A percentile compares a stretch with the other conserved stretches of the same genome.
Conservation (phyloP, 139 green algal species). For the Klebsormidium nitens region DNA sequence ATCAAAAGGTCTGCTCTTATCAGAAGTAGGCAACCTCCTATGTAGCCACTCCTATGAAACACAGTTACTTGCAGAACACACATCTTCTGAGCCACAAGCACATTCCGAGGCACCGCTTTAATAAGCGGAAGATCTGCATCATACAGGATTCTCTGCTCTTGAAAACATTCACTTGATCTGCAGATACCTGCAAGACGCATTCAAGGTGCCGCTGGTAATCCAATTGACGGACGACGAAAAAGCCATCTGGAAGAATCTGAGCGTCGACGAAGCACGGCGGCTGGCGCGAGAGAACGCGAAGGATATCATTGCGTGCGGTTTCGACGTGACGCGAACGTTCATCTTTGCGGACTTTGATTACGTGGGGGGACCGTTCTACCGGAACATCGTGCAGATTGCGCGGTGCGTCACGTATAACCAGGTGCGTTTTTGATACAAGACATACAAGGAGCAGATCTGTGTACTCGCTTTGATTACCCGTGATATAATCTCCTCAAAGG, state of each 20-base stretch:
- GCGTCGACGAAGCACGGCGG: slow-evolving; percentile 69
- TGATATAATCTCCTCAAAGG: too few relatives aligned
- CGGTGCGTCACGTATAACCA: slow-evolving; percentile 90
- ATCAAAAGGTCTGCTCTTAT: too few relatives aligned
- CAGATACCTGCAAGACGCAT: slow-evolving; percentile 69
- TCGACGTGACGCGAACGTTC: slow-evolving; percentile 91
- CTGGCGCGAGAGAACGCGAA: slow-evolving; percentile 89
- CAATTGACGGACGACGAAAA: slow-evolving; percentile 94
- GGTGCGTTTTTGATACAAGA: too few relatives aligned
- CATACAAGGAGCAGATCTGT: too few relatives aligned
- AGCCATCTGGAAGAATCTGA: slow-evolving; percentile 70
- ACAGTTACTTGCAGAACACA: too few relatives aligned
- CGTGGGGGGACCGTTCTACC: slow-evolving; percentile 79
- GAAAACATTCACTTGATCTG: background rate
- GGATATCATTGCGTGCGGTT: slow-evolving; percentile 99
- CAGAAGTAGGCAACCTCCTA: too few relatives aligned
- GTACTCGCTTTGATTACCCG: too few relatives aligned
- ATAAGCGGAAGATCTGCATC: too few relatives aligned
- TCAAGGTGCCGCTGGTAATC: slow-evolving; percentile 95
- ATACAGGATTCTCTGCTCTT: too few relatives aligned
- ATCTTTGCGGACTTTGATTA: slow-evolving; percentile 98
- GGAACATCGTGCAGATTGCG: slow-evolving; percentile 82
- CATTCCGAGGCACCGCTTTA: too few relatives aligned
- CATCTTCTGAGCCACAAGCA: too few relatives aligned
- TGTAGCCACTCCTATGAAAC: too few relatives aligned